Conservation (phyloP, 1,284 basidiomycete genomes). For the Calocybe gambosa region DNA sequence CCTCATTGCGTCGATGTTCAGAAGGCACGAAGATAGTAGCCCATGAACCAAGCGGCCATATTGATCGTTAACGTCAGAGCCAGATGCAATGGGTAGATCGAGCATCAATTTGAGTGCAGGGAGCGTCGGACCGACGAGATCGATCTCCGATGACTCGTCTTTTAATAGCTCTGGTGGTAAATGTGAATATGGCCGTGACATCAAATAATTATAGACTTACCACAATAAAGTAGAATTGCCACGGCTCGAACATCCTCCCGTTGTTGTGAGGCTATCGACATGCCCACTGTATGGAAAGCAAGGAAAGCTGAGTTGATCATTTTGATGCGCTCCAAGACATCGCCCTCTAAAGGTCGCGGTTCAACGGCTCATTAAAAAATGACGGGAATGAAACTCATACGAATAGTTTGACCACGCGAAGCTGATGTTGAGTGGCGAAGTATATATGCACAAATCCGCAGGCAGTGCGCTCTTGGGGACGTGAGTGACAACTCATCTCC, state of each 20-base stretch:
- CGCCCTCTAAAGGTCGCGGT: conserved; percentile 29
- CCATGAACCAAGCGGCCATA: conserved; percentile 75
- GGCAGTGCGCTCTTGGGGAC: conserved; percentile 63
- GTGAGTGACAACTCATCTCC: conserved; percentile 38
- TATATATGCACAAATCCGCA: conserved; percentile 77
- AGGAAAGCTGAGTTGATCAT: conserved; percentile 67
- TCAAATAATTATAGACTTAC: conserved; percentile 33
- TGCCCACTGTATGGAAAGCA: conserved; percentile 60
- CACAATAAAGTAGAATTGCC: conserved; percentile 75
- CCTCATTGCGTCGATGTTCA: conserved; percentile 91
- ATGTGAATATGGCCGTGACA: neutral
- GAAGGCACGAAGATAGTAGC: conserved; percentile 77
- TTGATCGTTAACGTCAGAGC: conserved; percentile 32
- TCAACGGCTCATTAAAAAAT: conserved; percentile 1
- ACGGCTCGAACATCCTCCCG: conserved; percentile 77
- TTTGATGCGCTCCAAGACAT: conserved; percentile 48
- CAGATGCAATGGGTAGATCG: conserved; percentile 38
- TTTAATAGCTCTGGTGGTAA: conserved; percentile 62
- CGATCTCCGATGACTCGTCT: conserved; percentile 75
- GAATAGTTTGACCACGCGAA: conserved; percentile 46
- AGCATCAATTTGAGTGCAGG: conserved; percentile 74
- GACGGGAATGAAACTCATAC: conserved; percentile 34
- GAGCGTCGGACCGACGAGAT: conserved; percentile 75
- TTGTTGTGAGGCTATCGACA: conserved; percentile 48
- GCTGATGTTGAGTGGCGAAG: conserved; percentile 66